Percentiles rank a stretch among this genome's conserved stretches.
phyloP scores from a whole-genome alignment of 1,284 basidiomycete species.

The Cutaneotrichosporon sp. region DNA sequence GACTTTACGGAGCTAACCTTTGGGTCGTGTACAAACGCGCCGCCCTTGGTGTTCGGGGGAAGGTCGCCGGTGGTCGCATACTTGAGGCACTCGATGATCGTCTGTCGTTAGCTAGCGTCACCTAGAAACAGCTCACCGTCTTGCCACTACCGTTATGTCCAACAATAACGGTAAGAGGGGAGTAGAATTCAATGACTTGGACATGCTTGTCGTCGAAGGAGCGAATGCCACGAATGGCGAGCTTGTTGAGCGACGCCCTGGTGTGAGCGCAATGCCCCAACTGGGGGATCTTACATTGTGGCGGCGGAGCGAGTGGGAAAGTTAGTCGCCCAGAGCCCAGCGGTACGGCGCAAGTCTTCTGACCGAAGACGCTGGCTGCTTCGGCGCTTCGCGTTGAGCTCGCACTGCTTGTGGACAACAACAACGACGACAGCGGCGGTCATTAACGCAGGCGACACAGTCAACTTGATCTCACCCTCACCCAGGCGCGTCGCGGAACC shows the following conservation, averaged over 20 bases:
- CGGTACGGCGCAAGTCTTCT: too few relatives aligned
- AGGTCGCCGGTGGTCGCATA: slow-evolving; percentile 98
- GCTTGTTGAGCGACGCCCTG: slow-evolving; percentile 83
- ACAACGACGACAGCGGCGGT: too few relatives aligned
- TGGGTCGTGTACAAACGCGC: slow-evolving; percentile 96
- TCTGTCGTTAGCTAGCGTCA: slow-evolving; percentile 47
- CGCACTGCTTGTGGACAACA: too few relatives aligned
- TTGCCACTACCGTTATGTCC: slow-evolving; percentile 98
- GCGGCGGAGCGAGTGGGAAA: neutral
- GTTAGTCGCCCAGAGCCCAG: neutral
- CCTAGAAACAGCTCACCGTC: slow-evolving; percentile 54
- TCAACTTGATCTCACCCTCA: too few relatives aligned
- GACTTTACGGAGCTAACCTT: slow-evolving; percentile 50
- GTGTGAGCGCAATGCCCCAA: neutral
- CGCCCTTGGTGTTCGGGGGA: slow-evolving; percentile 94
- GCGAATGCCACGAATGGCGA: slow-evolving; percentile 66
- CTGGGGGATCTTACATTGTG: neutral
- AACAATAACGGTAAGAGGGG: slow-evolving; percentile 96
- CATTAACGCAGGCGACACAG: too few relatives aligned
- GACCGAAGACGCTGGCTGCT: neutral
- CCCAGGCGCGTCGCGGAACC: too few relatives aligned
- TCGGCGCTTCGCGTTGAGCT: neutral
- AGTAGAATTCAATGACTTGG: slow-evolving; percentile 94
- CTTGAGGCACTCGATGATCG: slow-evolving; percentile 98
- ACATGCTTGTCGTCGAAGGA: slow-evolving; percentile 93